These are phyloP conservation scores for Yamadazyma oceani DNA, from an alignment of 1,139 yeast genomes.

Conservation along the genomic window DNA sequence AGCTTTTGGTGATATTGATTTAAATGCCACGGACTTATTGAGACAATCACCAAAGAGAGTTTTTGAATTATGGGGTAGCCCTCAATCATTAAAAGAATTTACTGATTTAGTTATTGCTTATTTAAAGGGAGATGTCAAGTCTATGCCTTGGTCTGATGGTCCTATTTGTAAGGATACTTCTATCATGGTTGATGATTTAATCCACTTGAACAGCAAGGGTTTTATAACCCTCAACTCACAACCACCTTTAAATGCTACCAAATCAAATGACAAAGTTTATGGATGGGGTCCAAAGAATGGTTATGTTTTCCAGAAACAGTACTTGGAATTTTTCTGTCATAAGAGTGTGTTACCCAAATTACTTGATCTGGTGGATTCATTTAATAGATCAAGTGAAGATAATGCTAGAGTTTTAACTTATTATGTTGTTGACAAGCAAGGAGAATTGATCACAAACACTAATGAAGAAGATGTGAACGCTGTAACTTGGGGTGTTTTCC, in stretches of 20 bases:
- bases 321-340: slow-evolving; percentile 79
- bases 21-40: slow-evolving; percentile 73
- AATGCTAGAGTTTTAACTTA: slow-evolving; percentile 57
- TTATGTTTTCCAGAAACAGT: slow-evolving; percentile 89
- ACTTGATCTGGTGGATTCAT: slow-evolving; percentile 36
- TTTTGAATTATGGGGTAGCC: slow-evolving; percentile 84
- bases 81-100: slow-evolving; percentile 58
- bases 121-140: slow-evolving; percentile 65
- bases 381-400: slow-evolving; percentile 43
- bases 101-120: slow-evolving; percentile 62
- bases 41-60: slow-evolving; percentile 83
- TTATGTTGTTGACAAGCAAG: slow-evolving; percentile 71
- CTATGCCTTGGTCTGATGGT: slow-evolving; percentile 95
- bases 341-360: slow-evolving; percentile 46
- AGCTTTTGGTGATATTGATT: slow-evolving; percentile 84
- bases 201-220: slow-evolving; percentile 63
- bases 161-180: slow-evolving; percentile 79
- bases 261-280: slow-evolving; percentile 65
- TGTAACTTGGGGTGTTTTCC: slow-evolving; percentile 97
- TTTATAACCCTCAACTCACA: slow-evolving; percentile 88
- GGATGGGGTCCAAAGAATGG: slow-evolving; percentile 99
- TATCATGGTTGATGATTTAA: slow-evolving; percentile 58
- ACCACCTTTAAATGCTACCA: slow-evolving; percentile 84
- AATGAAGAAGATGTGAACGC: slow-evolving; percentile 83
- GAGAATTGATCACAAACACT: slow-evolving; percentile 64